These are phyloP conservation scores for Didymosphaeria variabile DNA, from an alignment of 2,329 filamentous ascomycete genomes.

Conservation along the genomic window DNA sequence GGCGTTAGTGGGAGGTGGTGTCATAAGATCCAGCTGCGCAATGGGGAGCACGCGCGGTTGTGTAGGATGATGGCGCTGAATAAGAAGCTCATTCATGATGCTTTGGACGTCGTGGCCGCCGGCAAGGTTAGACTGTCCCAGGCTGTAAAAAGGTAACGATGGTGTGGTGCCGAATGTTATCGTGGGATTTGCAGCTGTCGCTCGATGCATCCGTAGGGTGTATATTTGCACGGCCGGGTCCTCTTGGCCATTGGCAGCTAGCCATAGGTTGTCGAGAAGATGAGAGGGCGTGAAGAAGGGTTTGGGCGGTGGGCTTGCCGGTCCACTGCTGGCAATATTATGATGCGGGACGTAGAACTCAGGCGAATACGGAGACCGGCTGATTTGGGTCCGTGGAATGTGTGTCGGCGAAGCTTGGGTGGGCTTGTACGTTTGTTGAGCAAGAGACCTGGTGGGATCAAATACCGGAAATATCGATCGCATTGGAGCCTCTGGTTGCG, in stretches of 20 bases:
- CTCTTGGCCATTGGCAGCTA: conserved; percentile 74
- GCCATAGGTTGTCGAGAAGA: conserved; percentile 72
- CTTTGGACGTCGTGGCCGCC: conserved; percentile 62
- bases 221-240: conserved; percentile 47
- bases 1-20: conserved; percentile 46
- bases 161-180: conserved; percentile 73
- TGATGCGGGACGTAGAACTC: conserved; percentile 56
- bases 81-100: conserved; percentile 52
- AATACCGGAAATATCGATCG: conserved; percentile 81
- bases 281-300: conserved; percentile 61
- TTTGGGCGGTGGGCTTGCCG: conserved; percentile 34
- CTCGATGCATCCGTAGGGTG: conserved; percentile 53
- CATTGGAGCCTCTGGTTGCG: conserved; percentile 57
- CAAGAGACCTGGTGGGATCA: conserved; percentile 71
- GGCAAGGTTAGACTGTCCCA: conserved; percentile 65
- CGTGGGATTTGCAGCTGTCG: conserved; percentile 52
- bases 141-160: conserved; percentile 74
- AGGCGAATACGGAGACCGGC: conserved; percentile 68
- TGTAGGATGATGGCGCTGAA: conserved; percentile 51
- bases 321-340: conserved; percentile 42
- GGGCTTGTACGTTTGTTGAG: conserved; percentile 75
- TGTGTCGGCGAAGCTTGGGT: conserved; percentile 70
- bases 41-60: conserved; percentile 51
- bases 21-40: conserved; percentile 49
- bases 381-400: conserved; percentile 72